Evolutionary conservation across 352 stramenopile species (phyloP), one percentile per base, ranked within the genome.

Genomic region (Pythium angustatum): DNA sequence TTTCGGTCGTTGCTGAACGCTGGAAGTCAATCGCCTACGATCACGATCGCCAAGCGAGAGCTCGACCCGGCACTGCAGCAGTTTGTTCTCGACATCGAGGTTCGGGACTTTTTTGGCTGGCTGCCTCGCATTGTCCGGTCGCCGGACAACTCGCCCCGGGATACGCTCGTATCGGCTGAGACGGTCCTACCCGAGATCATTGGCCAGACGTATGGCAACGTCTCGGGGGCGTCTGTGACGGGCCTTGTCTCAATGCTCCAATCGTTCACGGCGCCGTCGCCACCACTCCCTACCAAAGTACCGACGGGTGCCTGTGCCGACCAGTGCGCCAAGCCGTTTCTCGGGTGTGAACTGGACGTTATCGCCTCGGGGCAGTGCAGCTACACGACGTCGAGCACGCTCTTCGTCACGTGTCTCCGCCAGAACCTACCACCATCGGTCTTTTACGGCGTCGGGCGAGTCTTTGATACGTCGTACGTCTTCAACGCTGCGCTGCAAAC

Each of bases 41-140:
- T 66, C 19, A 30, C 21, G 3, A 17, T 66, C 28, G 43, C 8
- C 5, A 41, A 59, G 19, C 59, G 30, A 2, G 38, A 53, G 8
- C 26, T 49, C 9, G 41, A 43, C 0, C 26, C 38, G 8, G 19
- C 1, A 11, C 44, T 15, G 26, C 24, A 24, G n/a, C 17, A 36
- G 12, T n/a, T 66, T 15, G 30, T 45, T 6, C 36, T 66, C 15
- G 59, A 66, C 5, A 24, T 66, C 10, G 51, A 48, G 22, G 49
- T 66, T 11, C 38, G 24, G 2, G 49, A 60, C 28, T 66, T 30
- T 33, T 59, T 61, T 10, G 62, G 62, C 7, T 69, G 54, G 62
- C 45, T 69, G 4, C 62, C 62, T 11, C 55, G 47, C 2, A 30
- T n/a, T n/a, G n/a, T 64, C 14, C 5, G 40, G 17, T 58, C 38